Evolutionary conservation across 768 basidiomycete species (phyloP).

Genomic region (Cyclocybe aegerita): DNA sequence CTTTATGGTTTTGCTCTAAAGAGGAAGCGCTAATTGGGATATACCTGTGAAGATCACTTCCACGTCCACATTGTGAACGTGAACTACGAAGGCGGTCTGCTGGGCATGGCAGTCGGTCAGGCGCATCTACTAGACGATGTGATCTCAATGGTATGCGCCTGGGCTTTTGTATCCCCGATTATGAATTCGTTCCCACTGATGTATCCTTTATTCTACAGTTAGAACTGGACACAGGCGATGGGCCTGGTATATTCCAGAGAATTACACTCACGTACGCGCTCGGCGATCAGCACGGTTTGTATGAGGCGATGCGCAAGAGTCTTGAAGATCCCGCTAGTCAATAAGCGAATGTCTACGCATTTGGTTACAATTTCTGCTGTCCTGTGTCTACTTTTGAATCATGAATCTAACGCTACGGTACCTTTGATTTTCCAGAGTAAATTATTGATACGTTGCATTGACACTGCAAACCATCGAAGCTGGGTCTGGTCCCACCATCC

Average conservation of each 20-base stretch:
- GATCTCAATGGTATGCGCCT: constrained; percentile 68
- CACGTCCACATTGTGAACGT: constrained; percentile 91
- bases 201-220: constrained; percentile 17
- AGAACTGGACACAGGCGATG: constrained; percentile 61
- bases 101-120: constrained; percentile 84
- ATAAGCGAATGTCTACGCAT: too few species aligned
- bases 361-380: too few species aligned
- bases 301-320: constrained; percentile 1
- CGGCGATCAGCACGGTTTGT: constrained; percentile 70
- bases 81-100: constrained; percentile 52
- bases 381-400: too few species aligned
- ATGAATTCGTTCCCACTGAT: background rate
- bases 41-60: constrained; percentile 69
- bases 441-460: too few species aligned
- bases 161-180: background rate
- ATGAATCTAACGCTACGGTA: too few species aligned
- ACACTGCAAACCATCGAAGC: too few species aligned
- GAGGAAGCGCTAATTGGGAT: background rate
- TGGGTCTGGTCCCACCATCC: too few species aligned
- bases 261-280: constrained; percentile 83
- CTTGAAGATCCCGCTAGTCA: too few species aligned
- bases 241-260: constrained; percentile 57
- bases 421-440: too few species aligned
- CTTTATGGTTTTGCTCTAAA: background rate
- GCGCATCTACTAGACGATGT: constrained; percentile 93